Conservation (phyloP, 2,329 filamentous ascomycete genomes). For the Fusarium sp. region DNA sequence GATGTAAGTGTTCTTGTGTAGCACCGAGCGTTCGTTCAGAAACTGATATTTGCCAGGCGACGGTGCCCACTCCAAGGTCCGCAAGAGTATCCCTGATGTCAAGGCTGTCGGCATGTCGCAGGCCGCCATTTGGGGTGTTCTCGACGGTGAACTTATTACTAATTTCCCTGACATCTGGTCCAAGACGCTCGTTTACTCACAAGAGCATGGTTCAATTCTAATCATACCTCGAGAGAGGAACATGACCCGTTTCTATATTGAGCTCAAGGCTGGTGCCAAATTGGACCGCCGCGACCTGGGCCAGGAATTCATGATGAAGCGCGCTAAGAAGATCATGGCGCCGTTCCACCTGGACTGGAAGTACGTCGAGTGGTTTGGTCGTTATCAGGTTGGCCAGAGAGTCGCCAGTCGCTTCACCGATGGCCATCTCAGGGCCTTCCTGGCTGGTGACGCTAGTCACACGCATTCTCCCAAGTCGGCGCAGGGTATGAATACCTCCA, state of each 20-base stretch:
- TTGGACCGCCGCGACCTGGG: conserved; percentile 59
- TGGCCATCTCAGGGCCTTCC: conserved; percentile 71
- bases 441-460: conserved; percentile 78
- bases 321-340: conserved; percentile 71
- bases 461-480: conserved; percentile 80
- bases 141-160: conserved; percentile 78
- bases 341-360: conserved; percentile 70
- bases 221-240: conserved; percentile 80
- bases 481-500: conserved; percentile 74
- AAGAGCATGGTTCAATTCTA: conserved; percentile 76
- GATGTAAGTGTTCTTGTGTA: conserved; percentile 63
- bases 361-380: conserved; percentile 77
- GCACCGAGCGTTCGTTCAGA: not conserved
- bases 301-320: conserved; percentile 78
- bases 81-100: conserved; percentile 70
- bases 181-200: conserved; percentile 77
- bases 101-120: conserved; percentile 69
- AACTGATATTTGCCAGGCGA: conserved; percentile 62
- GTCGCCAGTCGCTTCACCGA: conserved; percentile 78
- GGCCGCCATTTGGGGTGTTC: conserved; percentile 74
- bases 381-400: conserved; percentile 78
- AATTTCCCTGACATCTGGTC: conserved; percentile 82
- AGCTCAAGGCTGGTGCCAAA: conserved; percentile 63
- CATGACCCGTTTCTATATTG: conserved; percentile 75
- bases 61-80: conserved; percentile 78